Conservation (phyloP, 2,329 filamentous ascomycete genomes). For the Arthrobotrys musiformis region DNA sequence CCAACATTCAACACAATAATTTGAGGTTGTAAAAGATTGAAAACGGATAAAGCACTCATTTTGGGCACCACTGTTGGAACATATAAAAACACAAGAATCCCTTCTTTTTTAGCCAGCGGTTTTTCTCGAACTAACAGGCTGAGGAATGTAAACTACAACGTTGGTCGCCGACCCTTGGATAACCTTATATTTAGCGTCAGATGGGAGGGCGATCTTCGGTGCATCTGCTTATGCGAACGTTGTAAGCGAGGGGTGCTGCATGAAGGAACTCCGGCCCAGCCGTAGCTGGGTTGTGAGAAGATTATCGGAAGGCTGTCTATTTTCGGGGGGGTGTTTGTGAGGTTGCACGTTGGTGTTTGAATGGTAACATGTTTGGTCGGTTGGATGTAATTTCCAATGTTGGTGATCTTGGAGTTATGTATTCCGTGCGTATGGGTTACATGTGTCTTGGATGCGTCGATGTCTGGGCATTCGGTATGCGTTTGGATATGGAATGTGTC, state of each 20-base stretch:
- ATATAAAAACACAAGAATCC: neutral
- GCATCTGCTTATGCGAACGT: slow-evolving; percentile 6
- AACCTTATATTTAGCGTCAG: slow-evolving; percentile 21
- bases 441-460: neutral
- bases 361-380: neutral
- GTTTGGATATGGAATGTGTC: neutral
- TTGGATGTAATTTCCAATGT: neutral
- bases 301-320: neutral
- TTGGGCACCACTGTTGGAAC: neutral
- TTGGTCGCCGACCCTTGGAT: slow-evolving; percentile 23
- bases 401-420: neutral
- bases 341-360: slow-evolving; percentile 4
- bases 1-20: slow-evolving; percentile 18
- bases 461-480: neutral
- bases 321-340: slow-evolving; percentile 2
- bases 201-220: slow-evolving; percentile 22
- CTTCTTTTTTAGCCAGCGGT: neutral
- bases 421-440: too few species aligned
- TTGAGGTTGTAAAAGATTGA: neutral
- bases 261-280: neutral
- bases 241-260: slow-evolving; percentile 14
- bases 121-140: neutral
- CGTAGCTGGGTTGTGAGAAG: neutral
- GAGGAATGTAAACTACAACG: slow-evolving; percentile 1
- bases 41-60: neutral